Evolutionary conservation across 2,329 filamentous ascomycete species (phyloP).

Genomic region (Penicillium sp.): DNA sequence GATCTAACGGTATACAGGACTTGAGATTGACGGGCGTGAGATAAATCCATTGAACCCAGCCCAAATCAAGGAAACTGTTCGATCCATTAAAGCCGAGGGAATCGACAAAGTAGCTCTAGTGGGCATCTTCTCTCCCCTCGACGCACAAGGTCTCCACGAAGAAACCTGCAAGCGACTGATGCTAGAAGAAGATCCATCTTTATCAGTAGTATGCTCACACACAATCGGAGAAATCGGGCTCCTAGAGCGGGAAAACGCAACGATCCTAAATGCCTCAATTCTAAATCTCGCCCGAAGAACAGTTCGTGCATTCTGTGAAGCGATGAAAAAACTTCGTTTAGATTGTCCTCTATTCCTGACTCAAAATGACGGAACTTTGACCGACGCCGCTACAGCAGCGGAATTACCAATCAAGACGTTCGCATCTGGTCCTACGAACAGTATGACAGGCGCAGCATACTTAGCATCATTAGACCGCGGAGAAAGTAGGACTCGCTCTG

Average conservation of each 20-base stretch:
- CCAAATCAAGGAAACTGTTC: not conserved
- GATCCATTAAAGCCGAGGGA: slow-evolving; percentile 36
- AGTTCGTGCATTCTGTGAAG: slow-evolving; percentile 28
- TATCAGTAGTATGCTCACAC: slow-evolving; percentile 50
- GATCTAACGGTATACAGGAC: not conserved
- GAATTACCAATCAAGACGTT: slow-evolving; percentile 54
- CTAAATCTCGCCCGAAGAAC: not conserved
- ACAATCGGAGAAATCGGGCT: slow-evolving; percentile 47
- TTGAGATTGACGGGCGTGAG: not conserved
- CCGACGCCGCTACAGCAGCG: slow-evolving; percentile 49
- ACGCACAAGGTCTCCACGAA: slow-evolving; percentile 40
- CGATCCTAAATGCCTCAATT: not conserved
- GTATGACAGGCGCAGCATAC: slow-evolving; percentile 53
- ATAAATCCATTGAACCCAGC: not conserved
- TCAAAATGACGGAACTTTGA: slow-evolving; percentile 54
- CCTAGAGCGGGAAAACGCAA: not conserved
- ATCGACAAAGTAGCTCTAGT: slow-evolving; percentile 54
- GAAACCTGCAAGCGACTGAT: slow-evolving; percentile 10
- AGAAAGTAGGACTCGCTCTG: not conserved
- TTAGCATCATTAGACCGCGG: slow-evolving; percentile 19
- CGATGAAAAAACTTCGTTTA: slow-evolving; percentile 48
- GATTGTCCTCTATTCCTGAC: slow-evolving; percentile 53
- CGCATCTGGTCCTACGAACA: slow-evolving; percentile 54
- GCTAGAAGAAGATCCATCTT: not conserved
- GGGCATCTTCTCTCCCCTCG: slow-evolving; percentile 61